A percentile compares a stretch with the other conserved stretches of the same genome.
phyloP scores from a whole-genome alignment of 2,329 filamentous ascomycete genomes.

The Colletotrichum lentis region DNA sequence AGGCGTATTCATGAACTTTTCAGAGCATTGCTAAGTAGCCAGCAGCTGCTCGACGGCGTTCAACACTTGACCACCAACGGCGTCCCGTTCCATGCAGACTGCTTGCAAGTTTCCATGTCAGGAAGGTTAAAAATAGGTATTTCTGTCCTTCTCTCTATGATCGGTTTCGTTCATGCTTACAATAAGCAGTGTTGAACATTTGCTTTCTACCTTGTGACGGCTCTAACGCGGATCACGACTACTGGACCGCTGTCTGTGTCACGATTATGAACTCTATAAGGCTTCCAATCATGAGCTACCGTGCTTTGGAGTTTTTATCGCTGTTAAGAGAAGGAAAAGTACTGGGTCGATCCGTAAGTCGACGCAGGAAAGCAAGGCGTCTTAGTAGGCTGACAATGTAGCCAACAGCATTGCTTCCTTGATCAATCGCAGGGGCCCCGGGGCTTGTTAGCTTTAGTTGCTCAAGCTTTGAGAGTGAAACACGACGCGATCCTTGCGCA shows the following conservation, averaged over 20 bases:
- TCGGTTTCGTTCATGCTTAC: not conserved
- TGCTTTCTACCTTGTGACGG: conserved; percentile 1
- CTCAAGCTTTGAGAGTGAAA: conserved; percentile 1
- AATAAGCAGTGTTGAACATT: not conserved
- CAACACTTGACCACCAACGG: not conserved
- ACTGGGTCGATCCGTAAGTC: not conserved
- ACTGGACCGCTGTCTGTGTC: not conserved
- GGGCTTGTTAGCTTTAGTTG: not conserved
- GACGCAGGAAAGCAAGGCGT: not conserved
- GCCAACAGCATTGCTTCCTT: not conserved
- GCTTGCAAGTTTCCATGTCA: not conserved
- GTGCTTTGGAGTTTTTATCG: not conserved
- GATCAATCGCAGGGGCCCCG: not conserved
- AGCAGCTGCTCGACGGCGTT: not conserved
- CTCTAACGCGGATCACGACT: not conserved
- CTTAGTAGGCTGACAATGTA: not conserved
- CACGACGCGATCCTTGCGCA: not conserved
- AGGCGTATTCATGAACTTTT: not conserved
- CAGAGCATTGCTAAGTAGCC: not conserved
- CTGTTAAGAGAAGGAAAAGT: not conserved
- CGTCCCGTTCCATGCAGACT: not conserved
- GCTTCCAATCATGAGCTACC: not conserved
- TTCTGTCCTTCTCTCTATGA: not conserved
- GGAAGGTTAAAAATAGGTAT: not conserved
- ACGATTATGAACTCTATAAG: not conserved